phyloP scores from a whole-genome alignment of 2,329 filamentous ascomycete species.

The Torrubiella hemipterigena region DNA sequence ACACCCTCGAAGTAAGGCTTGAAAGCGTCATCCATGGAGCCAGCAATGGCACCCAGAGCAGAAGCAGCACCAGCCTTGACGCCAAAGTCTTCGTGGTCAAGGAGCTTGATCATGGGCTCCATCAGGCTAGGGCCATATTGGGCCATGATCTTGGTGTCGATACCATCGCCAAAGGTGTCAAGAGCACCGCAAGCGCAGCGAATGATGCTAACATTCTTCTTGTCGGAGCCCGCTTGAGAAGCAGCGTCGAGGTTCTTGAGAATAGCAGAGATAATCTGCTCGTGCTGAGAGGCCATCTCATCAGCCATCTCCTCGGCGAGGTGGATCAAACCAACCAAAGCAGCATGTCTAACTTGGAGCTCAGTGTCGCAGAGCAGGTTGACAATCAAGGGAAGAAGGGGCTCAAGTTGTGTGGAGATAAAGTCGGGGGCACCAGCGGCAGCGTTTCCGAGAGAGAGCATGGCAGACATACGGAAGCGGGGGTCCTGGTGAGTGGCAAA shows the following conservation, averaged over 20 bases:
- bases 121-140: constrained; percentile 76
- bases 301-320: constrained; percentile 89
- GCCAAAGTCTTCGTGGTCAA: constrained; percentile 74
- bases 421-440: constrained; percentile 97
- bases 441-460: constrained; percentile 83
- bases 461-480: constrained; percentile 77
- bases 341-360: constrained; percentile 71
- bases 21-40: constrained; percentile 72
- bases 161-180: constrained; percentile 82
- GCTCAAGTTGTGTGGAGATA: constrained; percentile 80
- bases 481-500: constrained; percentile 68
- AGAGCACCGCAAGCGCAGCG: constrained; percentile 83
- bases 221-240: constrained; percentile 53
- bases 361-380: constrained; percentile 77
- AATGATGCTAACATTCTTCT: constrained; percentile 74
- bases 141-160: constrained; percentile 63
- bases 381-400: constrained; percentile 76
- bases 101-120: constrained; percentile 70
- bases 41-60: constrained; percentile 82
- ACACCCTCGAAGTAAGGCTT: constrained; percentile 83
- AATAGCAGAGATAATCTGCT: constrained; percentile 69
- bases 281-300: constrained; percentile 77
- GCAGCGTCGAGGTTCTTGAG: constrained; percentile 83
- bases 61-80: constrained; percentile 84
- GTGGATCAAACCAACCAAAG: constrained; percentile 77